These are phyloP conservation scores for Linanthus parryae DNA, from an alignment of 148 eudicot species.

Conservation along the genomic window DNA sequence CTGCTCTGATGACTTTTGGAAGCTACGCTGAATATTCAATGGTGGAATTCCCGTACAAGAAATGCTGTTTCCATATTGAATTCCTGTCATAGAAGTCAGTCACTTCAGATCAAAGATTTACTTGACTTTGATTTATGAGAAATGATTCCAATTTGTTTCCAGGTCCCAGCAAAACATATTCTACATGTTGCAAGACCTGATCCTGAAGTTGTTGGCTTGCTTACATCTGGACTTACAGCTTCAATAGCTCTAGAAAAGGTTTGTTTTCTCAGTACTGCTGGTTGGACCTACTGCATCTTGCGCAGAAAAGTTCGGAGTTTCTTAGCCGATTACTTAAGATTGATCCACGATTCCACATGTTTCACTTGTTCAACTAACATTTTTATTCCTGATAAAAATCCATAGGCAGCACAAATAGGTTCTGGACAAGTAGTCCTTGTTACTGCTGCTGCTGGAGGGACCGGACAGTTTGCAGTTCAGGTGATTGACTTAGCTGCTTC, in stretches of 20 bases:
- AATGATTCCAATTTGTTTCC: no score
- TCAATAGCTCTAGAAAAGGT: constrained; percentile 96
- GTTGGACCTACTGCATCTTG: not conserved
- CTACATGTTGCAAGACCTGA: constrained; percentile 94
- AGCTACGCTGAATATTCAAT: constrained; percentile 79
- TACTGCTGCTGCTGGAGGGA: constrained; percentile 99
- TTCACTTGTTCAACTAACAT: not conserved
- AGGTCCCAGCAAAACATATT: constrained; percentile 82
- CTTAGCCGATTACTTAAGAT: no score
- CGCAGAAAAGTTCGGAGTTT: not conserved
- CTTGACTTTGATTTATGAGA: no score
- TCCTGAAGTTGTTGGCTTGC: constrained; percentile 97
- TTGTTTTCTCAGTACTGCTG: not conserved
- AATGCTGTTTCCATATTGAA: constrained; percentile 1
- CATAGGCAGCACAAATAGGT: constrained; percentile 78
- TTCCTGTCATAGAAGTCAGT: no score
- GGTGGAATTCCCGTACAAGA: constrained; percentile 37
- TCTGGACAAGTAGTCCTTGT: constrained; percentile 83
- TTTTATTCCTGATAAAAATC: constrained; percentile 12
- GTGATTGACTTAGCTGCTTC: constrained; percentile 25
- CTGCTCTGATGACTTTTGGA: constrained; percentile 92
- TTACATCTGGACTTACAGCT: constrained; percentile 97
- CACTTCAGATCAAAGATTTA: no score
- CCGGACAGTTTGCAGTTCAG: constrained; percentile 99
- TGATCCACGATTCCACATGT: no score